A percentile compares a stretch with the other conserved stretches of the same genome.
Evolutionary conservation across 148 eudicot species (phyloP).

Genomic region (Vaccinium darrowii): DNA sequence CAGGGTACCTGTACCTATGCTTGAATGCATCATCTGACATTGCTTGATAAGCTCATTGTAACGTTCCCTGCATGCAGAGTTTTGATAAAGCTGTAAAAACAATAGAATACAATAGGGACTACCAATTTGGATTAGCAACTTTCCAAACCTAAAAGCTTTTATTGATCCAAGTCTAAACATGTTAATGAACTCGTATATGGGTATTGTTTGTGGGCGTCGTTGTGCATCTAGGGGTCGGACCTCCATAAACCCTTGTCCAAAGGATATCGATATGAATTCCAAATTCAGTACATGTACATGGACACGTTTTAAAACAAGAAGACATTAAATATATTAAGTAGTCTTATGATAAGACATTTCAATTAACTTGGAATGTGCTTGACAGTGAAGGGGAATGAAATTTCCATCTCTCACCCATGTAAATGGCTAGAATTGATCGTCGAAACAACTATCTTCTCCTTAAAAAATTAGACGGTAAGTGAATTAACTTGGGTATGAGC

Average conservation of each 20-base stretch:
- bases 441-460: neutral
- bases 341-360: neutral
- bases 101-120: neutral
- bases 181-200: neutral
- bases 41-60: slow-evolving; percentile 78
- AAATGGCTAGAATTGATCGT: neutral
- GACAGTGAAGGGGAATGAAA: neutral
- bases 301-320: neutral
- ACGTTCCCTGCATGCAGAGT: slow-evolving; percentile 62
- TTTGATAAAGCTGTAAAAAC: neutral
- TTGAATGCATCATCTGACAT: slow-evolving; percentile 93
- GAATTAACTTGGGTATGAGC: neutral
- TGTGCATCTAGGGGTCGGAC: neutral
- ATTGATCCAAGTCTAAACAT: neutral
- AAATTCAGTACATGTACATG: neutral
- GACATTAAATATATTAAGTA: neutral
- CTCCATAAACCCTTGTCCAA: neutral
- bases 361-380: neutral
- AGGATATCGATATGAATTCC: neutral
- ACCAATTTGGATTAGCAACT: neutral
- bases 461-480: neutral
- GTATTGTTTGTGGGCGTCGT: neutral
- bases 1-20: slow-evolving; percentile 92
- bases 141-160: neutral
- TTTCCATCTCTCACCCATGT: neutral